These are phyloP conservation scores for Kodamaea kaohsiungensis DNA, from an alignment of 805 yeast species.

Conservation along the genomic window DNA sequence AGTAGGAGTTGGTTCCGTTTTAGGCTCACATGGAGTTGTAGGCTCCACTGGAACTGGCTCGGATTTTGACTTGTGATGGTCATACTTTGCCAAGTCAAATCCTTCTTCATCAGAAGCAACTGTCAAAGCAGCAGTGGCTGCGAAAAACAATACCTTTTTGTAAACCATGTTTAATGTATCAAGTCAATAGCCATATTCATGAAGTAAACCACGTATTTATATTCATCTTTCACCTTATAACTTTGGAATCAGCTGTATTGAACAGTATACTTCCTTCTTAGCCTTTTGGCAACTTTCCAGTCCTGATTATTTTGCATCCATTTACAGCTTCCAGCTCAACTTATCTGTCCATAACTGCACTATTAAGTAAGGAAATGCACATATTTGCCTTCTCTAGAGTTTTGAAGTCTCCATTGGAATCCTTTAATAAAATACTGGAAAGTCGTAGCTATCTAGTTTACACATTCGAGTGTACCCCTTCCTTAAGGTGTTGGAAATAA, in stretches of 20 bases:
- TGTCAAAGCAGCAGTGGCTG: constrained; percentile 1
- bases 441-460: too few relatives aligned
- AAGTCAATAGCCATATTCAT: neutral
- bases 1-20: neutral
- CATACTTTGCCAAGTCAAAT: neutral
- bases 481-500: too few relatives aligned
- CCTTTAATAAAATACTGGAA: too few relatives aligned
- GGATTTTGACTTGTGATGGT: neutral
- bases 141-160: neutral
- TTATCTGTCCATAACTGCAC: too few relatives aligned
- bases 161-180: neutral
- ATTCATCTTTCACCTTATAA: neutral
- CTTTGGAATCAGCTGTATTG: too few relatives aligned
- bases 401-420: too few relatives aligned
- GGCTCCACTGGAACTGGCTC: neutral
- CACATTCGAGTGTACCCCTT: too few relatives aligned
- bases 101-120: neutral
- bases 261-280: too few relatives aligned
- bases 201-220: neutral
- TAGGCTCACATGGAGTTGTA: neutral
- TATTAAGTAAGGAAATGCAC: too few relatives aligned
- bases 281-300: neutral
- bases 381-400: too few relatives aligned
- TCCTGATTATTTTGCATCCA: neutral
- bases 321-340: too few relatives aligned